A percentile compares a stretch with the other conserved stretches of the same genome.
phyloP scores from a whole-genome alignment of 257 asterid genomes.

The Solanum gracilifrons region DNA sequence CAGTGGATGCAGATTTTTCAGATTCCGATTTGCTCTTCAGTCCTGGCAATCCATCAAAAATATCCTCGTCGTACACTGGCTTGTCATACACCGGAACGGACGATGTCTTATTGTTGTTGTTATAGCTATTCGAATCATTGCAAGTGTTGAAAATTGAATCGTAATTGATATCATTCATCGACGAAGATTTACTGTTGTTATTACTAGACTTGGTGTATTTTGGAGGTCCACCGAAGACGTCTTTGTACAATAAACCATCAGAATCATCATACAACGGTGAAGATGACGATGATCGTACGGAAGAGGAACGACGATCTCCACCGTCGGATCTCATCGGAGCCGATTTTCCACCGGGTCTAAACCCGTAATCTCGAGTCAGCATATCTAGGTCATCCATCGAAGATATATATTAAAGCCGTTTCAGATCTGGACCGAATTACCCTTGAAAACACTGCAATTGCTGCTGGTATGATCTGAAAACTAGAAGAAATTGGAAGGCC shows the following conservation, averaged over 20 bases:
- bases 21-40: slow-evolving; percentile 52
- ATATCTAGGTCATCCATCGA: slow-evolving; percentile 84
- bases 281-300: slow-evolving; percentile 26
- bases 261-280: slow-evolving; percentile 8
- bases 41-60: slow-evolving; percentile 88
- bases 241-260: slow-evolving; percentile 38
- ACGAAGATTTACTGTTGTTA: slow-evolving; percentile 4
- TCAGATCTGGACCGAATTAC: slow-evolving; percentile 31
- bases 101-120: slow-evolving; percentile 20
- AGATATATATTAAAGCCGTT: slow-evolving; percentile 7
- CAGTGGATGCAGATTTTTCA: slow-evolving; percentile 15
- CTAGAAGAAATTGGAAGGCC: neutral
- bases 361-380: slow-evolving; percentile 66
- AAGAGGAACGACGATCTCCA: slow-evolving; percentile 47
- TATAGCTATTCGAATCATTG: slow-evolving; percentile 25
- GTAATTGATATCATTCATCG: slow-evolving; percentile 54
- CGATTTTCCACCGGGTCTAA: slow-evolving; percentile 66
- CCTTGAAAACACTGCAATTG: slow-evolving; percentile 15
- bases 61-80: slow-evolving; percentile 93
- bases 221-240: slow-evolving; percentile 71
- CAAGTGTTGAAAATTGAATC: slow-evolving; percentile 25
- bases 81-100: slow-evolving; percentile 80
- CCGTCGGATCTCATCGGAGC: slow-evolving; percentile 83
- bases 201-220: slow-evolving; percentile 37
- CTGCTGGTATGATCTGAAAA: slow-evolving; percentile 20